Evolutionary conservation across 2,329 filamentous ascomycete genomes (phyloP).

Genomic region (Ampelomyces quisqualis): DNA sequence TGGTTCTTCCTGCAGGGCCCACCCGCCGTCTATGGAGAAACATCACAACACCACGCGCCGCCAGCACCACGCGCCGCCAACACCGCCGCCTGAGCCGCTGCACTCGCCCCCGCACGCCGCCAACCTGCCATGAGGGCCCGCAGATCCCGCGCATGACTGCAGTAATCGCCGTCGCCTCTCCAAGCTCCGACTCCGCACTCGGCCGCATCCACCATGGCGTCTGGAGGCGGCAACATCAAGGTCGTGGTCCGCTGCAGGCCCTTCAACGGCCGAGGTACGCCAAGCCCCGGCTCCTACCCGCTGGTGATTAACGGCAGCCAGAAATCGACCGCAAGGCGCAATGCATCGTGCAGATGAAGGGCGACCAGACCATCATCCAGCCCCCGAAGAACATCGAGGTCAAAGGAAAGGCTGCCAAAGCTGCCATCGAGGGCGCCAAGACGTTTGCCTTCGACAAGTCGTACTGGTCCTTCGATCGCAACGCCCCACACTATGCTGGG

Average conservation of each 20-base stretch:
- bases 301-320: constrained; percentile 45
- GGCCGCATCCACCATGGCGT: constrained; percentile 55
- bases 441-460: constrained; percentile 94
- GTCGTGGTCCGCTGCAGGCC: constrained; percentile 96
- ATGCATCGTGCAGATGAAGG: constrained; percentile 98
- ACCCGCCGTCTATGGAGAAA: no score
- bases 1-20: no score
- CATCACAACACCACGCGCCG: constrained; percentile 29
- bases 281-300: not conserved
- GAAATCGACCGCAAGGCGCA: constrained; percentile 88
- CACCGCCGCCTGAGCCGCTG: constrained; percentile 26
- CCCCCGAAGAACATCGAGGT: constrained; percentile 62
- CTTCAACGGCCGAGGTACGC: constrained; percentile 87
- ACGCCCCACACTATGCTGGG: constrained; percentile 78
- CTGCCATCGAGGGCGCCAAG: constrained; percentile 65
- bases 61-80: constrained; percentile 26
- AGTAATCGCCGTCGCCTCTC: constrained; percentile 15
- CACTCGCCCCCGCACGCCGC: constrained; percentile 1
- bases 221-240: constrained; percentile 96
- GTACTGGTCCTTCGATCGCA: constrained; percentile 95
- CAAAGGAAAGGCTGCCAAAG: constrained; percentile 68
- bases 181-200: constrained; percentile 7
- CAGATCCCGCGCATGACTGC: constrained; percentile 25
- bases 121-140: constrained; percentile 36
- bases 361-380: constrained; percentile 80